A percentile compares a stretch with the other conserved stretches of the same genome.
Conservation (phyloP, 2,329 filamentous ascomycete genomes). For the Blastomyces silverae region DNA sequence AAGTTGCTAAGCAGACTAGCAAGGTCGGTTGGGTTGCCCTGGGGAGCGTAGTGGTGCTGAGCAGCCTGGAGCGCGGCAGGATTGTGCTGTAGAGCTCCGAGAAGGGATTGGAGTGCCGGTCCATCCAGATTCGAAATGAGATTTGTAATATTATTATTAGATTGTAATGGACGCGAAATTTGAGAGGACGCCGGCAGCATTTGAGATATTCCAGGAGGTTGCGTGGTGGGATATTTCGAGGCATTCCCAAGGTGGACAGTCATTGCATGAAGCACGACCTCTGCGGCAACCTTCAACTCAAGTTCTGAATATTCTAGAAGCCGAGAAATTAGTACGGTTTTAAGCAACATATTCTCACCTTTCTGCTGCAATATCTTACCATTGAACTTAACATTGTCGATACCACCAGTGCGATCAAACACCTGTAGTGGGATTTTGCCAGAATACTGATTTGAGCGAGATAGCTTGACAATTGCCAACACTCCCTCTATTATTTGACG, state of each 20-base stretch:
- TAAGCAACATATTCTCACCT: constrained; percentile 12
- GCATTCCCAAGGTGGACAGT: constrained; percentile 33
- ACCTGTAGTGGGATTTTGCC: constrained; percentile 75
- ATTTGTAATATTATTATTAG: constrained; percentile 52
- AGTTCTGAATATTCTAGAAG: constrained; percentile 69
- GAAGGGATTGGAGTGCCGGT: constrained; percentile 61
- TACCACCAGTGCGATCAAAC: constrained; percentile 72
- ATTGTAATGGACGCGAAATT: constrained; percentile 20
- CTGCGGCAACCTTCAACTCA: constrained; percentile 68
- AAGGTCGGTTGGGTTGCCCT: constrained; percentile 23
- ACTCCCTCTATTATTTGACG: constrained; percentile 85
- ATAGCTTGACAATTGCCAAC: constrained; percentile 71
- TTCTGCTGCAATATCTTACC: constrained; percentile 36
- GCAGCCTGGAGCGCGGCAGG: constrained; percentile 34
- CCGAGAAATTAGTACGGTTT: neutral
- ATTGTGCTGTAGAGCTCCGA: constrained; percentile 52
- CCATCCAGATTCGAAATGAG: constrained; percentile 63
- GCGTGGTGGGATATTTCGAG: constrained; percentile 34
- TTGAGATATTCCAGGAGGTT: constrained; percentile 34
- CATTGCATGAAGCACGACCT: constrained; percentile 63
- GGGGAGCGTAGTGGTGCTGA: constrained; percentile 25
- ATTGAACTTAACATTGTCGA: constrained; percentile 71
- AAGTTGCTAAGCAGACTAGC: constrained; percentile 23
- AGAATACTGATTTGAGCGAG: constrained; percentile 59
- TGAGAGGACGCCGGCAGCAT: constrained; percentile 24